Base-by-base conservation (phyloP, 2,329 filamentous ascomycete species). In the Ceratocystis huliohia region DNA sequence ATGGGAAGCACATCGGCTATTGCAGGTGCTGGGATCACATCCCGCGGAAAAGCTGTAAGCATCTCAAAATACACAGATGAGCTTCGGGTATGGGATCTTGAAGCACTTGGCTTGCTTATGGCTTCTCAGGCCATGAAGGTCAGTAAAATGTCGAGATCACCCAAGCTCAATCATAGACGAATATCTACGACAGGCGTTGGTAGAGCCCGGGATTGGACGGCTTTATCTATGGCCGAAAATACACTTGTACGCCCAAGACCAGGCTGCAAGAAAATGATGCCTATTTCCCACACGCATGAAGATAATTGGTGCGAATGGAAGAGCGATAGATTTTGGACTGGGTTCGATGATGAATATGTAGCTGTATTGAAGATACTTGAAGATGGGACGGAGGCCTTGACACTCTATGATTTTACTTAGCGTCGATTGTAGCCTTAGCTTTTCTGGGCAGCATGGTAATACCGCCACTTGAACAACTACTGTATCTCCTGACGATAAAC, bases 1-100 rank as follows among this genome's bases (percentile, higher is more conserved):
- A 96, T 90, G 89, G 92, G 92, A 6, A 92, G 96, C 73, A 96
- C 92, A 0, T 95, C 91, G 1, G 89, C 89, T 2, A 90, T 96
- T 44, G 90, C 89, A 62, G 87, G 89, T 41, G 91, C 89, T 6
- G 87, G 95, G 72, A 89, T 96, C 65, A 92, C 89, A 20, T 84
- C 88, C 57, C 84, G 88, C 46, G 91, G 91, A 20, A 95, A 92
- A 74, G 92, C 91, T 0, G 89, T 96, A 3, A 95, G 90, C n/a
- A 87, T 96, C 63, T 94, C 89, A 75, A 81, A 82, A 22, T 80
- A 84, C n/a, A 91, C 91, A 33, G 86, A 88, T 67, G 88, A 91
- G 73, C 84, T 91, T 69, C 84, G 91, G 5, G 85, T 96, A 5
- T 96, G 92, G 92, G 91, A 96, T 20, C 53, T 59, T n/a, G 53